phyloP scores from a whole-genome alignment of 2,329 filamentous ascomycete species.

The Venturia aucupariae region DNA sequence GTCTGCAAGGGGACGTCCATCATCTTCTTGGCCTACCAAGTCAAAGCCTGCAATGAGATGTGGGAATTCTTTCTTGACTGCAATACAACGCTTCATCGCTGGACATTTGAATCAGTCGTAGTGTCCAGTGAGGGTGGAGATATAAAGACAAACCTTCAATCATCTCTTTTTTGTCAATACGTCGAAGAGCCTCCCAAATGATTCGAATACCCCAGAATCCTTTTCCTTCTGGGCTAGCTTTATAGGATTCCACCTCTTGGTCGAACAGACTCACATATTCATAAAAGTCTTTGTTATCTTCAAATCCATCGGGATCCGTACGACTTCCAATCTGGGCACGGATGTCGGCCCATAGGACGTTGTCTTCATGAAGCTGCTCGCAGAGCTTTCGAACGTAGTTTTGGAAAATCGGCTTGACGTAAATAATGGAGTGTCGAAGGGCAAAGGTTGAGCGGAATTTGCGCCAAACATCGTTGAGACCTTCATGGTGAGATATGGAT shows the following conservation, averaged over 20 bases:
- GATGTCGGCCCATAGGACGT: constrained; percentile 77
- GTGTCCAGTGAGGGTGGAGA: not conserved
- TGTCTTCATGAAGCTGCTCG: constrained; percentile 64
- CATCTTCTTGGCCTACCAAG: constrained; percentile 75
- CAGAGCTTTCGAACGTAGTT: constrained; percentile 65
- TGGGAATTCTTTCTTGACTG: constrained; percentile 69
- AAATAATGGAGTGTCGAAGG: constrained; percentile 64
- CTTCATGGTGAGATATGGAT: constrained; percentile 70
- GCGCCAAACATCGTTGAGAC: constrained; percentile 73
- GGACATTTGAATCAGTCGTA: not conserved
- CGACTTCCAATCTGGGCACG: constrained; percentile 64
- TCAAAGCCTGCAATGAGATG: constrained; percentile 80
- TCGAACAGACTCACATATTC: constrained; percentile 64
- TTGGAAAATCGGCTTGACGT: constrained; percentile 85
- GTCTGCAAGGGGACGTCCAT: constrained; percentile 64
- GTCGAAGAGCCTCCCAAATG: constrained; percentile 74
- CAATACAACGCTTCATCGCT: constrained; percentile 78
- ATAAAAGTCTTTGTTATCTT: constrained; percentile 56
- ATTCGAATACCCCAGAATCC: constrained; percentile 76
- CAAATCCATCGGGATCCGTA: constrained; percentile 58
- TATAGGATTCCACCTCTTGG: constrained; percentile 72
- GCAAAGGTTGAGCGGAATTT: constrained; percentile 71
- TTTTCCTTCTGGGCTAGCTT: constrained; percentile 57
- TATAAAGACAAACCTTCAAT: constrained; percentile 45
- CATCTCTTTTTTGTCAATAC: constrained; percentile 53